Percentiles rank a stretch among this genome's conserved stretches.
phyloP scores from a whole-genome alignment of 768 basidiomycete genomes.

The Mycena pura region DNA sequence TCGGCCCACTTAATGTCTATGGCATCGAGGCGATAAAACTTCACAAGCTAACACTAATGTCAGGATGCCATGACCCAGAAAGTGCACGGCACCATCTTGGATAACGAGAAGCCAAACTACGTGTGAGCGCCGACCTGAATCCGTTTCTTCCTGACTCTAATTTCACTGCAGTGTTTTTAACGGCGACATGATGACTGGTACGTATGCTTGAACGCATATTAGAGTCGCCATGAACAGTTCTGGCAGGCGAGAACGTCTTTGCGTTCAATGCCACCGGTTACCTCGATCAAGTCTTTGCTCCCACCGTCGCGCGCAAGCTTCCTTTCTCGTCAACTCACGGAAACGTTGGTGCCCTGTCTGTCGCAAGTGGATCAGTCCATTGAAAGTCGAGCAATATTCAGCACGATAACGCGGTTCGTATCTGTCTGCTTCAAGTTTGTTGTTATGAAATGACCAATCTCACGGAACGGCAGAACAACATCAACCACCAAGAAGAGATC shows the following conservation, averaged over 20 bases:
- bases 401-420: slow-evolving; percentile 26
- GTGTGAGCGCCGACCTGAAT: not conserved
- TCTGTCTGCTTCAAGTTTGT: too few relatives aligned
- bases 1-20: slow-evolving; percentile 9
- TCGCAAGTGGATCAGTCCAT: not conserved
- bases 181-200: slow-evolving; percentile 17
- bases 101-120: slow-evolving; percentile 20
- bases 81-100: slow-evolving; percentile 19
- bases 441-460: not conserved
- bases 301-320: slow-evolving; percentile 18
- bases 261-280: slow-evolving; percentile 25
- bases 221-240: too few relatives aligned
- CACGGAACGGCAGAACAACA: not conserved
- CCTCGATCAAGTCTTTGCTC: slow-evolving; percentile 23
- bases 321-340: slow-evolving; percentile 26
- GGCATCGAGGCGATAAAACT: too few relatives aligned
- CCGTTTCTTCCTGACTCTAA: not conserved
- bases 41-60: too few relatives aligned
- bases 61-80: slow-evolving; percentile 20
- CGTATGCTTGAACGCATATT: too few relatives aligned
- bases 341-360: slow-evolving; percentile 12
- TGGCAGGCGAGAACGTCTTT: slow-evolving; percentile 24
- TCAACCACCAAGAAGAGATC: slow-evolving; percentile 25
- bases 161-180: slow-evolving; percentile 7
- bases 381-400: not conserved